Evolutionary conservation across 441 rosid genomes (phyloP), one percentile per base, ranked within the genome.

Genomic region (Pelargonium myrrhifolium): DNA sequence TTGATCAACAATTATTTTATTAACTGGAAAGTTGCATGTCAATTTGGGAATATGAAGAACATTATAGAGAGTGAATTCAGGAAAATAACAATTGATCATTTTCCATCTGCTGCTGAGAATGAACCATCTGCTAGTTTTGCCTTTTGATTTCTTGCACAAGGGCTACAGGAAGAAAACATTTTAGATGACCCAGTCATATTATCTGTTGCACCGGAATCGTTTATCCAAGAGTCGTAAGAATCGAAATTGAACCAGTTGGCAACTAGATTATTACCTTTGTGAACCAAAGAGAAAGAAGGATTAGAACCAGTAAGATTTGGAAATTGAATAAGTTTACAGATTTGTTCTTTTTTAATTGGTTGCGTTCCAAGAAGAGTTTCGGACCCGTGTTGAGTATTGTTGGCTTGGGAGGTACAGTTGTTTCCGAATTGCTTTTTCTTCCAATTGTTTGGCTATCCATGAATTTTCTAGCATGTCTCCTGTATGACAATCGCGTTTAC

Each of bases 391-490:
- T 42, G 4, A 4, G 4, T 42, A 4, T 42, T 42, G 6, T 42
- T 42, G 47, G 4, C 47, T 42, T 42, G 47, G 5, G 5, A 15
- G 1, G 1, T 14, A 17, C 0, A 9, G 12, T 14, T 15, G 0
- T 15, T 0, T 11, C 9, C 12, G 1, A 0, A 4, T 1, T n/a
- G n/a, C n/a, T n/a, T n/a, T n/a, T n/a, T n/a, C 4, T 65, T 42
- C 56, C 68, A 65, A 12, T 65, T 21, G 0, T 8, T 3, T 22
- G 21, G 35, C 12, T 64, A 40, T 0, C 35, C 68, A 9, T 40
- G 53, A 15, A 65, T 39, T 40, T 65, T 65, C 31, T 9, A 65
- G 8, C 14, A 35, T 18, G 67, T 64, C 35, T 64, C 26, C 8
- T 21, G 15, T 37, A 0, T 3, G 9, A 35, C n/a, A n/a, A n/a